Conservation (phyloP, 108 stramenopile species). For the Asterionellopsis glacialis region DNA sequence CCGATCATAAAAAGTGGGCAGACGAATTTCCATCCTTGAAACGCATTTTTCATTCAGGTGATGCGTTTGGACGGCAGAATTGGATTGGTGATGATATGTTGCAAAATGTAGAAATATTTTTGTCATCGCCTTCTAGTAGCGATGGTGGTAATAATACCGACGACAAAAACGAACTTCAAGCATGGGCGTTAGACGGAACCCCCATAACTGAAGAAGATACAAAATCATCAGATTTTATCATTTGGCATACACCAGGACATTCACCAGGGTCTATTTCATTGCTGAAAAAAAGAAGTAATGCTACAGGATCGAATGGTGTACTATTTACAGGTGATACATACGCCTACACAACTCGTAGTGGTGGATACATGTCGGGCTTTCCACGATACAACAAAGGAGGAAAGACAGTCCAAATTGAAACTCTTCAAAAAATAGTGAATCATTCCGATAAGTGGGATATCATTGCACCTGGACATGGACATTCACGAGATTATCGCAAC, state of each 20-base stretch:
- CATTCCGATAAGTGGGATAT: constrained; percentile 31
- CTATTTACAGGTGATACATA: constrained; percentile 68
- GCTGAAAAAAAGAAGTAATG: constrained; percentile 4
- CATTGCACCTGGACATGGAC: constrained; percentile 69
- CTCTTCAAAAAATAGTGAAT: constrained; percentile 16
- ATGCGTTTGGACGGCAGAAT: constrained; percentile 51
- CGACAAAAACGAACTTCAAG: constrained; percentile 8
- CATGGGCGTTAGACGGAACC: constrained; percentile 34
- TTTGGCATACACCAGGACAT: constrained; percentile 73
- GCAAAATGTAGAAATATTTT: constrained; percentile 55
- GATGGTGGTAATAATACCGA: neutral
- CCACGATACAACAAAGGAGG: constrained; percentile 58
- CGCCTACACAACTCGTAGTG: constrained; percentile 43
- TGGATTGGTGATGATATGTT: constrained; percentile 59
- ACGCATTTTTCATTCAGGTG: constrained; percentile 65
- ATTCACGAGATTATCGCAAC: constrained; percentile 39
- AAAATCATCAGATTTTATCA: constrained; percentile 20
- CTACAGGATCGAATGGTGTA: constrained; percentile 16
- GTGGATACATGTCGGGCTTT: constrained; percentile 44
- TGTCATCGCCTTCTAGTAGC: constrained; percentile 2
- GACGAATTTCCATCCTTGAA: constrained; percentile 42
- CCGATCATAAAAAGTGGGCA: constrained; percentile 61
- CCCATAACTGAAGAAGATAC: constrained; percentile 6
- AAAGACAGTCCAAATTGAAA: constrained; percentile 22
- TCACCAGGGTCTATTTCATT: constrained; percentile 61